Percentiles rank a stretch among this genome's conserved stretches.
Evolutionary conservation across 129 eudicot genomes (phyloP).

Genomic region (Arctium minus): DNA sequence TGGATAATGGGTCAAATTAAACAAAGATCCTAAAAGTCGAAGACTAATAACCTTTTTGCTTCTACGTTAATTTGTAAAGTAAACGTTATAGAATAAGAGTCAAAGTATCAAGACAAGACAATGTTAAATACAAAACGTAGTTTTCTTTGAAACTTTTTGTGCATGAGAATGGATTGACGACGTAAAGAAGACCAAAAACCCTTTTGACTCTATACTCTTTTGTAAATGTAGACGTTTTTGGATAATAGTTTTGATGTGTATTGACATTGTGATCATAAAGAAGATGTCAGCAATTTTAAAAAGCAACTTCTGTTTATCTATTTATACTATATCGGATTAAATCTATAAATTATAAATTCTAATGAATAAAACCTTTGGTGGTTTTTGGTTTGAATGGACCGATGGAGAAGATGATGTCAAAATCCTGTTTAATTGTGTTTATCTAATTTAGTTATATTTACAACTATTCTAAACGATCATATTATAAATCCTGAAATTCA

Average conservation of each 20-base stretch:
- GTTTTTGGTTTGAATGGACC: too few relatives aligned
- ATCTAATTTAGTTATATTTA: too few relatives aligned
- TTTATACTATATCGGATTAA: too few relatives aligned
- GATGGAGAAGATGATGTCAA: too few relatives aligned
- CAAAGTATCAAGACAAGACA: background rate
- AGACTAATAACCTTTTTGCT: background rate
- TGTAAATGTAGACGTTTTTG: background rate
- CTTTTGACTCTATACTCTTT: background rate
- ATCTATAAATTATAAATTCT: too few relatives aligned
- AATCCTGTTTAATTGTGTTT: too few relatives aligned
- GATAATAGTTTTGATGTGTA: background rate
- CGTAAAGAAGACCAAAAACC: background rate
- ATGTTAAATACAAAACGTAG: background rate
- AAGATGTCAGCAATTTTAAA: background rate
- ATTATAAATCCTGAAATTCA: too few relatives aligned
- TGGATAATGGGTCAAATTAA: background rate
- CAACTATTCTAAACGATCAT: too few relatives aligned
- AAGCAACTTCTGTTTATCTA: too few relatives aligned
- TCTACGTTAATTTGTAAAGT: background rate
- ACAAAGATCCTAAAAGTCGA: background rate
- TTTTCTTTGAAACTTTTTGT: background rate
- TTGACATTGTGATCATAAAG: background rate
- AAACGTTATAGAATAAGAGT: background rate
- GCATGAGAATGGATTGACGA: background rate
- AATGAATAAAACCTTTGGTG: too few relatives aligned